phyloP scores from a whole-genome alignment of 2,329 filamentous ascomycete genomes.

The Calonectria pteridis region DNA sequence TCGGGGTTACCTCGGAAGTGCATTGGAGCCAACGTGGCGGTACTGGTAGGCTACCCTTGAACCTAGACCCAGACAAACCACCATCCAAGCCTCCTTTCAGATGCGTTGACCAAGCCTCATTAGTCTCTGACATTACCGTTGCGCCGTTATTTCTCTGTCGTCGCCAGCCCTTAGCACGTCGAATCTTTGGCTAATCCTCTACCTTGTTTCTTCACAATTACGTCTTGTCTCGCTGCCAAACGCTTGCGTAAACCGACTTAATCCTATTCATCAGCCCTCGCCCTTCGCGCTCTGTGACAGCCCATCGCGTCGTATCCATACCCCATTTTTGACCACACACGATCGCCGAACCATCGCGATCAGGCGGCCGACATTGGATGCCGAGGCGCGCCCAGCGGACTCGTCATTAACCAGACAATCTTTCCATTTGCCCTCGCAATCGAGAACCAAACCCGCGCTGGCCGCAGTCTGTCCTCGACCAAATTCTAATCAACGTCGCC shows the following conservation, averaged over 20 bases:
- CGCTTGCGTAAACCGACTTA: slow-evolving; percentile 15
- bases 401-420: neutral
- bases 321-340: neutral
- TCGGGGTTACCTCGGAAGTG: slow-evolving; percentile 27
- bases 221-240: slow-evolving; percentile 6
- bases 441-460: slow-evolving; percentile 50
- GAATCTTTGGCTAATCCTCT: slow-evolving; percentile 13
- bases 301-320: slow-evolving; percentile 20
- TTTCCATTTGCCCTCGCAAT: slow-evolving; percentile 4
- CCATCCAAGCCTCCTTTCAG: slow-evolving; percentile 42
- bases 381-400: slow-evolving; percentile 5
- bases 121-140: slow-evolving; percentile 43
- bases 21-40: slow-evolving; percentile 39
- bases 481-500: slow-evolving; percentile 34
- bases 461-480: slow-evolving; percentile 47
- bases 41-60: slow-evolving; percentile 25
- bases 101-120: slow-evolving; percentile 40
- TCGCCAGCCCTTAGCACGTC: slow-evolving; percentile 15
- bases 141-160: slow-evolving; percentile 26
- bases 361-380: neutral
- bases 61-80: slow-evolving; percentile 33
- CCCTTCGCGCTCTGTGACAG: neutral
- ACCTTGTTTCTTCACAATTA: slow-evolving; percentile 1
- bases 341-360: neutral
- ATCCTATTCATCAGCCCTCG: neutral